Base-by-base conservation (phyloP, 2,329 filamentous ascomycete species). In the Keithomyces neogunnii region DNA sequence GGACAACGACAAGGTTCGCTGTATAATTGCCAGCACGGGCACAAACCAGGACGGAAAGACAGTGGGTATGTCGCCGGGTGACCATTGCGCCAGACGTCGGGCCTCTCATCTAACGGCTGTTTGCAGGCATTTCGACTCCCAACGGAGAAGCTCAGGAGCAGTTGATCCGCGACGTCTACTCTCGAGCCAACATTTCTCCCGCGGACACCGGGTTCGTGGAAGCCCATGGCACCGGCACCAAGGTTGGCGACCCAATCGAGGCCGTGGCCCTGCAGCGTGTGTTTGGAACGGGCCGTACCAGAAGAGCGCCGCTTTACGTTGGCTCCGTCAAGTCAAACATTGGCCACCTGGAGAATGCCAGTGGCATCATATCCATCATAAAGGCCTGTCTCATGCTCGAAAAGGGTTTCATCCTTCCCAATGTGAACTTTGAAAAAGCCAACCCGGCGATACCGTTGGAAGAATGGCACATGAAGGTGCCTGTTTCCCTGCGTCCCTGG, bases 31-130 rank as follows among this genome's bases (percentile, higher is more conserved):
- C 30, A 73, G 69, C 13, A 76, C 71, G 3, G 76, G 72, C 2
- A 66, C 73, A 43, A 81, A 81, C 58, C 74, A 77, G 53, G 81
- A 85, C 57, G 82, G 81, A 11, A 74, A 66, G 52, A 78, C 58
- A 2, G 35, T 53, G 3, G 58, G 59, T 54, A 43, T 42, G 56
- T 49, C 19, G 19, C 1, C 19, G 19, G 19, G 19, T 19, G 19
- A 19, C 1, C 19, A 19, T 19, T 19, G 19, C 19, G 19, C 19
- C 19, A 19, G 19, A 19, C 19, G 19, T 19, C 19, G 19, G 19
- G 19, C 19, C 19, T 19, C 19, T 19, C 19, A 19, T 19, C 19
- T 19, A 19, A 19, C 19, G 19, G 19, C 19, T 19, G 19, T 19
- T 19, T 19, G 73, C 74, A 2, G 78, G 78, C 2, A 75, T 85